phyloP scores from a whole-genome alignment of 306 rosid species.

The Rosa persica region DNA sequence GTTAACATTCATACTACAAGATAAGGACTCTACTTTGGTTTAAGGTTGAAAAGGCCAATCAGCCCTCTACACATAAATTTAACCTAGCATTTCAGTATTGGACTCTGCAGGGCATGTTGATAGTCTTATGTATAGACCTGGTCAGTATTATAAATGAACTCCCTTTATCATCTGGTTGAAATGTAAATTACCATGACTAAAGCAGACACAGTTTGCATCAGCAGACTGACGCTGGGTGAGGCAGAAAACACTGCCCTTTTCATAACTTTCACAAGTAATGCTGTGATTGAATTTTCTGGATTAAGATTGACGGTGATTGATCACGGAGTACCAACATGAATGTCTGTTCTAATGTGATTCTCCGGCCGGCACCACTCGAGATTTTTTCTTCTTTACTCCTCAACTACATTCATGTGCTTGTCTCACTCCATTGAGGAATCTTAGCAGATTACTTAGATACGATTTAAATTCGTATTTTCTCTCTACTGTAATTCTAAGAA shows the following conservation, averaged over 20 bases:
- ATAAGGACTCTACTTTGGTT: neutral
- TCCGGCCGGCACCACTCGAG: slow-evolving; percentile 1
- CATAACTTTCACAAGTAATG: neutral
- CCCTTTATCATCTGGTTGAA: neutral
- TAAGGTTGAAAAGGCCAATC: neutral
- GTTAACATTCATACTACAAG: neutral
- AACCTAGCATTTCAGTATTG: neutral
- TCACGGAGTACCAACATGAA: slow-evolving; percentile 12
- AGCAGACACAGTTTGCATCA: neutral
- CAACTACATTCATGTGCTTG: slow-evolving; percentile 9
- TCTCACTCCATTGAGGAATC: neutral
- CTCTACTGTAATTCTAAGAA: neutral
- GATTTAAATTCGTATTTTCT: neutral
- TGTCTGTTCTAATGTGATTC: neutral
- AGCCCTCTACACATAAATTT: neutral
- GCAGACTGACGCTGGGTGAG: neutral
- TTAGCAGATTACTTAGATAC: neutral
- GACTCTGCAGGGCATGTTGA: neutral
- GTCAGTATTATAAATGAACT: too few species aligned
- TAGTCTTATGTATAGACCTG: neutral
- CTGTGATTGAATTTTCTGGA: slow-evolving; percentile 6
- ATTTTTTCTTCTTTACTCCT: slow-evolving; percentile 3
- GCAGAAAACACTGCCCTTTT: neutral
- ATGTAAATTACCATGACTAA: neutral
- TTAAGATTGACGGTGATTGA: slow-evolving; percentile 28